phyloP scores from a whole-genome alignment of 345 rosid species.

The Eucalyptus viminalis region DNA sequence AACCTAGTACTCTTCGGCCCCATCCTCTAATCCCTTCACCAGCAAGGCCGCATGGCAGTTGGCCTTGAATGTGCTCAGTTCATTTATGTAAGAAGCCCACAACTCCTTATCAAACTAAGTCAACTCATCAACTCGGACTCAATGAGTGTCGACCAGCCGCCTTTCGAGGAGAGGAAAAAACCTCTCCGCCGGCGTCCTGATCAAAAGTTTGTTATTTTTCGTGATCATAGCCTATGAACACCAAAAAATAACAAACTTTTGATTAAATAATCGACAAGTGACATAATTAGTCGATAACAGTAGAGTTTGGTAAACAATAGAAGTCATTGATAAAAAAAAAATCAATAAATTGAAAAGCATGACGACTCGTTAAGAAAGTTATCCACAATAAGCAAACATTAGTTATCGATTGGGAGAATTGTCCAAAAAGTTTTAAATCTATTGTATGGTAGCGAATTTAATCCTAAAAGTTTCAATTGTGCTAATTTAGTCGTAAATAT shows the following conservation, averaged over 20 bases:
- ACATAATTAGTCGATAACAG: neutral
- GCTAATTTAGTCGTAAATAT: fast-evolving
- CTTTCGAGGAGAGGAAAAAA: neutral
- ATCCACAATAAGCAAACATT: neutral
- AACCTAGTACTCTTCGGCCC: too few relatives aligned
- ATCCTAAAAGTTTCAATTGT: too few relatives aligned
- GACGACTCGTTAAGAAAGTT: neutral
- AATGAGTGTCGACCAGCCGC: neutral
- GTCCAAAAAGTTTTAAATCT: too few relatives aligned
- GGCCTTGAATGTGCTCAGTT: neutral
- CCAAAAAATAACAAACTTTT: neutral
- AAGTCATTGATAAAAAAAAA: neutral
- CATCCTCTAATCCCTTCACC: too few relatives aligned
- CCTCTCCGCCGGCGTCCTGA: neutral
- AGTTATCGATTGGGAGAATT: neutral
- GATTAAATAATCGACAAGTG: neutral
- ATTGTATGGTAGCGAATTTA: fast-evolving
- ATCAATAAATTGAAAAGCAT: neutral
- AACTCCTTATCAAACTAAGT: neutral
- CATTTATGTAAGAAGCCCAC: neutral
- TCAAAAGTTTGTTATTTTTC: too few relatives aligned
- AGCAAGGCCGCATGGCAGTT: fast-evolving
- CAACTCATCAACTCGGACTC: neutral
- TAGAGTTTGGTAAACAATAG: fast-evolving
- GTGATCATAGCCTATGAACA: too few relatives aligned